Conservation (phyloP, 306 rosid genomes). For the Castanea sativa region DNA sequence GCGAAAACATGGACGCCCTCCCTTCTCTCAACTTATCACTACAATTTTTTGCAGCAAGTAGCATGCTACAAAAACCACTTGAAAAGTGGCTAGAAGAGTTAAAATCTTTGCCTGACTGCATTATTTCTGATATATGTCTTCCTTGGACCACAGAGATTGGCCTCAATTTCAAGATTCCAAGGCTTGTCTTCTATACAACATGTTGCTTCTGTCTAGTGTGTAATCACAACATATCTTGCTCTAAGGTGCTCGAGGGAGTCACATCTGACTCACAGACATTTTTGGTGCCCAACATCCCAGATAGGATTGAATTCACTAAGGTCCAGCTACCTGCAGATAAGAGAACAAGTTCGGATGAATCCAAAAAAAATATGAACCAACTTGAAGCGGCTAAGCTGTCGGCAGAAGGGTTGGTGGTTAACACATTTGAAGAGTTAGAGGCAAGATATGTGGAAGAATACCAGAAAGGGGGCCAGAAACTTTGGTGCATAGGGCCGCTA, state of each 20-base stretch:
- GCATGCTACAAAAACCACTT: too few species aligned
- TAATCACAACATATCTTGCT: constrained; percentile 28
- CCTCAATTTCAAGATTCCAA: constrained; percentile 22
- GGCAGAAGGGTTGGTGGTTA: constrained; percentile 45
- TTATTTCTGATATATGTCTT: constrained; percentile 18
- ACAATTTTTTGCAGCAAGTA: constrained; percentile 6
- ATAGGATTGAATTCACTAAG: constrained; percentile 39
- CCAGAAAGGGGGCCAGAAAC: constrained; percentile 19
- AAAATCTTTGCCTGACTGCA: constrained; percentile 15
- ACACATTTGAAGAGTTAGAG: constrained; percentile 64
- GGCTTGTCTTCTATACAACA: constrained; percentile 15
- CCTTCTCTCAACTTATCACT: not conserved
- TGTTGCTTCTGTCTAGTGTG: constrained; percentile 18
- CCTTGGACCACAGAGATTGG: constrained; percentile 14
- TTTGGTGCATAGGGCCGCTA: constrained; percentile 52
- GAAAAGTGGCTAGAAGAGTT: not conserved
- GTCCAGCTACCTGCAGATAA: constrained; percentile 25
- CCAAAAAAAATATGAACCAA: constrained; percentile 11
- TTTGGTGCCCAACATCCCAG: constrained; percentile 38
- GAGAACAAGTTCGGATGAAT: not conserved
- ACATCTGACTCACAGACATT: constrained; percentile 37
- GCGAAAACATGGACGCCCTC: constrained; percentile 18
- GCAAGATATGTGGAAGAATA: constrained; percentile 26
- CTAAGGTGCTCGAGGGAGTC: constrained; percentile 27
- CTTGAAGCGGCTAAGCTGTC: constrained; percentile 38